A percentile compares a stretch with the other conserved stretches of the same genome.
phyloP scores from a whole-genome alignment of 345 rosid species.

The Populus simonii region DNA sequence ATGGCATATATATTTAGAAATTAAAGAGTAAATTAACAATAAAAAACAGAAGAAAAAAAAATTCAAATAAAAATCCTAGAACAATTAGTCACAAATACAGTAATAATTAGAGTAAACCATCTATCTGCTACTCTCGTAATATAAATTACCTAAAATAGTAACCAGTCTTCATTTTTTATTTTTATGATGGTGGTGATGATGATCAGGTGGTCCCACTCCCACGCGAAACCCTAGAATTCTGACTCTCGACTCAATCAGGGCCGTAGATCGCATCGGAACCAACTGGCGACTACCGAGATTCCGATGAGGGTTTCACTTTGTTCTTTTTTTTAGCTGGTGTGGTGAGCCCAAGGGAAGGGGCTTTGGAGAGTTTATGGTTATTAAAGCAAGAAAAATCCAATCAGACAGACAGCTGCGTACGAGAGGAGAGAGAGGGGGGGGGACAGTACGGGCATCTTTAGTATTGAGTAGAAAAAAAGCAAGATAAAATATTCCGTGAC shows the following conservation, averaged over 20 bases:
- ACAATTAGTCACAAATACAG: neutral
- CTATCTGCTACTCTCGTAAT: constrained; percentile 15
- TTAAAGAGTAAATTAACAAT: neutral
- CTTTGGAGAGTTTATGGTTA: neutral
- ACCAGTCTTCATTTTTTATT: neutral
- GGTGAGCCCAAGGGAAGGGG: neutral
- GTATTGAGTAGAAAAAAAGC: neutral
- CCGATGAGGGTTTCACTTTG: neutral
- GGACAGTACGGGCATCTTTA: neutral
- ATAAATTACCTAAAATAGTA: constrained; percentile 15
- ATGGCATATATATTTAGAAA: neutral
- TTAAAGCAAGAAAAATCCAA: neutral
- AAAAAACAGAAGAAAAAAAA: constrained; percentile 1
- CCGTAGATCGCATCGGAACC: constrained; percentile 33
- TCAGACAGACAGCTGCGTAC: neutral
- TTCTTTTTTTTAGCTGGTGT: neutral
- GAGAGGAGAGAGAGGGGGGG: neutral
- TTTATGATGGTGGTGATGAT: neutral
- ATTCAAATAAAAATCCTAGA: neutral
- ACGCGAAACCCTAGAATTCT: constrained; percentile 17
- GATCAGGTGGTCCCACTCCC: constrained; percentile 7
- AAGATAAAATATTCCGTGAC: neutral
- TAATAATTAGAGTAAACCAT: neutral
- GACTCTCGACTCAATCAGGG: constrained; percentile 22
- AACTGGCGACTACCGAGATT: neutral